A percentile compares a stretch with the other conserved stretches of the same genome.
Evolutionary conservation across 1,284 basidiomycete genomes (phyloP).

Genomic region (Spongispora temasekensis): DNA sequence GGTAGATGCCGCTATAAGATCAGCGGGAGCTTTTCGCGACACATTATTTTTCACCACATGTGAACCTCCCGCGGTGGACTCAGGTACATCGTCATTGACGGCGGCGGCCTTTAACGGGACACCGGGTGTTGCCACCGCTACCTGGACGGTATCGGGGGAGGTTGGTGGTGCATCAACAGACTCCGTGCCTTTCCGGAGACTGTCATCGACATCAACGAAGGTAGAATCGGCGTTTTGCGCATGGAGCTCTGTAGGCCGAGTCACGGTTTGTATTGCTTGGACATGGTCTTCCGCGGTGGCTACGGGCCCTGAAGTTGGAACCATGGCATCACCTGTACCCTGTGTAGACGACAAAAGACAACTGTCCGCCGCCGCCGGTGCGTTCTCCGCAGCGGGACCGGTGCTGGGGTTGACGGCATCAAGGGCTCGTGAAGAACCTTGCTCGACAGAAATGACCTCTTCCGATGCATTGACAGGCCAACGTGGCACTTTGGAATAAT

Average conservation of each 20-base stretch:
- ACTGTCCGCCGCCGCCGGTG: constrained; percentile 8
- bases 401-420: not conserved
- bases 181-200: constrained; percentile 3
- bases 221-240: not conserved
- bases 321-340: not conserved
- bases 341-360: not conserved
- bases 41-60: constrained; percentile 5
- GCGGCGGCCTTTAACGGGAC: not conserved
- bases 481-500: not conserved
- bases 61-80: constrained; percentile 6
- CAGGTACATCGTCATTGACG: constrained; percentile 1
- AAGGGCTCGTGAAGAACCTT: not conserved
- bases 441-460: constrained; percentile 11
- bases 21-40: constrained; percentile 7
- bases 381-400: not conserved
- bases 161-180: constrained; percentile 4
- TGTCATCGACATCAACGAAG: constrained; percentile 1
- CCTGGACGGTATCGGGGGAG: constrained; percentile 6
- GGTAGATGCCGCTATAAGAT: constrained; percentile 9
- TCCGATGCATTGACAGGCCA: constrained; percentile 8
- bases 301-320: not conserved
- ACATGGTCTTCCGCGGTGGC: not conserved
- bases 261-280: not conserved
- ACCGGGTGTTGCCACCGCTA: not conserved
- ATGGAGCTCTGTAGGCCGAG: constrained; percentile 1